Base-by-base conservation (phyloP, 1,284 basidiomycete genomes). In the Amylostereum chailletii region DNA sequence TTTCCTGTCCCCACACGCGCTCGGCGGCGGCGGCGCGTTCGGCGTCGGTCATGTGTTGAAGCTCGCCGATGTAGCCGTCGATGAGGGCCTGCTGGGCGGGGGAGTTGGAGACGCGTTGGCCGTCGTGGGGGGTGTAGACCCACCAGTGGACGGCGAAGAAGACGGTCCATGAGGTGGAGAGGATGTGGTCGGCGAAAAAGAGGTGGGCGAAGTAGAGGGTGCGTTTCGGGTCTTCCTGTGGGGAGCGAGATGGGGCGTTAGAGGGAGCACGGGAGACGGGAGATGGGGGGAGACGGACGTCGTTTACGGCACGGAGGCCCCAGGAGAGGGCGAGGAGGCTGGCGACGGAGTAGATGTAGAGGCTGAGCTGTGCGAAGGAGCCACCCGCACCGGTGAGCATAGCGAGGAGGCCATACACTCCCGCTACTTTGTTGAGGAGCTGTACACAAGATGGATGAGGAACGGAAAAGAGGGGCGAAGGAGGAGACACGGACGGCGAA, bases 381-480 rank as follows among this genome's bases (percentile, higher is more conserved):
- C 92, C 93, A 37, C 90, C 91, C 46, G 83, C 81, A 42, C 90
- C 86, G 2, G 84, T 87, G 57, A 95, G 73, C 55, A 95, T 77
- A 10, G 94, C 93, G 47, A 99, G 85, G 55, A 99, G 81, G 48
- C 95, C 95, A 65, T 97, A 99, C 11, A 98, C 80, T 50, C 95
- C 95, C 10, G 95, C 95, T 48, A 94, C 94, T 71, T 99, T 99
- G 79, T 99, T 98, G 58, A 99, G 78, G 47, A 96, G 74, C 90
- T 93, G 57, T 27, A 46, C 26, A 27, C 34, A 50, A 5, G 55
- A 46, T 27, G 56, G 34, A 52, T 57, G 26, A 52, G 31, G 19
- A 19, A 19, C 19, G 45, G 31, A 29, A 46, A 32, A 42, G n/a
- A 9, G 42, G 34, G 50, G 41, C 42, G 36, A 10, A 26, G 34